Base-by-base conservation (phyloP, 1,284 basidiomycete species). In the Amanita bisporigera region DNA sequence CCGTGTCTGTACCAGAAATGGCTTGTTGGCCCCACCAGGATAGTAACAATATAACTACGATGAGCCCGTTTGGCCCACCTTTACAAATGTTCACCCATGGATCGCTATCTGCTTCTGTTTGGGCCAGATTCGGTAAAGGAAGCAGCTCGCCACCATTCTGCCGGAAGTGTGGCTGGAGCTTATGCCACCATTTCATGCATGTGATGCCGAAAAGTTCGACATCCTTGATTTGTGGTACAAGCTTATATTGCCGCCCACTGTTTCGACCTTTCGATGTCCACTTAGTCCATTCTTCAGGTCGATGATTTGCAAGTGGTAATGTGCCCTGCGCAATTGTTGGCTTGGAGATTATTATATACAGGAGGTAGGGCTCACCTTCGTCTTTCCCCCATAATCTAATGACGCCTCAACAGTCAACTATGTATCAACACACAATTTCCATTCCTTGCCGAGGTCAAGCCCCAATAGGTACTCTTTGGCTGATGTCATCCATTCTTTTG, bases 51-150 rank as follows among this genome's bases (percentile, higher is more conserved):
- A 73, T 43, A n/a, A 73, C 41, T 3, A 67, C 64, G 33, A 72
- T 49, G 15, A 73, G 54, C 24, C 71, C 69, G 61, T 73, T 73
- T 21, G 69, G 71, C 12, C 72, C 72, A 21, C 68, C 66, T 50
- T 73, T 73, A 31, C 63, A 62, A 21, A 73, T 41, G 10, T 67
- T 36, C 11, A 38, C 63, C 72, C 72, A 73, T 3, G 55, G 45
- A 47, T 47, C 45, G 6, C 45, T 57, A 31, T 63, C 50, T 21
- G 49, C 50, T 4, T 55, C 50, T 9, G 68, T 70, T 50, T 73
- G 70, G 40, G 72, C 69, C 9, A 15, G 29, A 50, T 66, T 47
- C n/a, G 45, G 45, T 19, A 47, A 47, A 19, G 45, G 45, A 9
- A 47, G 45, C 45, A 47, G 45, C 45, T 47, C 45, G 45, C 72